Base-by-base conservation (phyloP, 176 grass and related monocot species). In the Alloteropsis semialata region DNA sequence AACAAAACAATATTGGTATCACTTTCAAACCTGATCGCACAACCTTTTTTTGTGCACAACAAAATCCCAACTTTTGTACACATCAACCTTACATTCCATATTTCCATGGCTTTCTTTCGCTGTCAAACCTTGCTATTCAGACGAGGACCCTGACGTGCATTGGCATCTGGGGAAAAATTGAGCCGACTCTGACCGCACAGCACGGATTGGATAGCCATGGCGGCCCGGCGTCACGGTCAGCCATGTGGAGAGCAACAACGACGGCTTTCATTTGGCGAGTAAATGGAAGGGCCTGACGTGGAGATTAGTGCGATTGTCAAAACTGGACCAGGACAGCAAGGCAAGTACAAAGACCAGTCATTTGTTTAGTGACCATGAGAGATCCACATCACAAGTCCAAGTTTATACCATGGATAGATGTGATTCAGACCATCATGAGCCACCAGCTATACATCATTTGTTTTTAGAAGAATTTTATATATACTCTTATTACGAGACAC, bases 251-350 rank as follows among this genome's bases (percentile, higher is more conserved):
- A 62, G 55, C 3, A 63, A 72, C 34, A 32, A 37, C 44, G 67
- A 39, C 24, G n/a, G 28, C 34, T 62, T 64, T 88, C 54, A 70
- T 71, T 64, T 34, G 5, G 30, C 42, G 11, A 68, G 53, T 3
- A 34, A 43, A 66, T 74, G 33, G 57, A 17, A 12, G 14, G 36
- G 3, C 3, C 53, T 85, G 77, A 67, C 77, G 84, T 86, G 36
- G 68, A 43, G 58, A 65, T 74, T 27, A 81, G 19, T 55, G 45
- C 34, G 69, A 43, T 46, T 5, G 60, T 42, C 8, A 29, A 65
- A 37, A 43, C 27, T 5, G 10, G 13, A 41, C 64, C 43, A 10
- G 9, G 32, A 50, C 68, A 49, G n/a, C 14, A 34, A 22, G 28
- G 18, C 37, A 18, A 22, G 48, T 54, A 69, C 50, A 16, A 28